A percentile compares a stretch with the other conserved stretches of the same genome.
phyloP scores from a whole-genome alignment of 169 alveolate species.

The Plasmodium berghei region DNA sequence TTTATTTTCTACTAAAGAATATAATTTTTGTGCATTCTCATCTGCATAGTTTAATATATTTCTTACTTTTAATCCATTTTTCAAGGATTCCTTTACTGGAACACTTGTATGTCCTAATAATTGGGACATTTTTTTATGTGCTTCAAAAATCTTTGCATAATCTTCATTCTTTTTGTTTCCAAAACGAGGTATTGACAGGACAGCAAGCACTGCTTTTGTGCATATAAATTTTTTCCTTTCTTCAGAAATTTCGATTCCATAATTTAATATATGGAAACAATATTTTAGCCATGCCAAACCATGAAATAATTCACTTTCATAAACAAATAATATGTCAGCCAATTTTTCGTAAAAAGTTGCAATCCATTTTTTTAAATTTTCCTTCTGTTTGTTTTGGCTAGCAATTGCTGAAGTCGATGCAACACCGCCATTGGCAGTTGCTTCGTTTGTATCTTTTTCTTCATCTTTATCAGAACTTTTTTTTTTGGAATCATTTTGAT shows the following conservation, averaged over 20 bases:
- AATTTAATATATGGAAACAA: slow-evolving; percentile 88
- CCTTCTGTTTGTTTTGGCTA: slow-evolving; percentile 83
- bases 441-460: slow-evolving; percentile 14
- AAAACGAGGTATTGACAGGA: slow-evolving; percentile 84
- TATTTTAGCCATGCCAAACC: slow-evolving; percentile 92
- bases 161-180: slow-evolving; percentile 77
- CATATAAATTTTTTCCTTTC: slow-evolving; percentile 86
- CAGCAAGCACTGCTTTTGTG: slow-evolving; percentile 90
- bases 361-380: slow-evolving; percentile 89
- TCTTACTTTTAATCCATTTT: slow-evolving; percentile 84
- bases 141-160: slow-evolving; percentile 82
- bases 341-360: slow-evolving; percentile 93
- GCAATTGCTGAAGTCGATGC: slow-evolving; percentile 74
- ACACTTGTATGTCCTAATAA: slow-evolving; percentile 88
- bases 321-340: slow-evolving; percentile 92
- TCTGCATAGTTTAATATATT: slow-evolving; percentile 84
- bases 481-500: not conserved
- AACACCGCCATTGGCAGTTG: not conserved
- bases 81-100: slow-evolving; percentile 91
- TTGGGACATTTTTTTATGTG: slow-evolving; percentile 89
- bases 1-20: slow-evolving; percentile 85
- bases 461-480: slow-evolving; percentile 5
- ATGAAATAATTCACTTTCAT: slow-evolving; percentile 95
- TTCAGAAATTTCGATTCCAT: slow-evolving; percentile 87
- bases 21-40: slow-evolving; percentile 85